Base-by-base conservation (phyloP, 257 asterid genomes). In the Fraxinus anomala region DNA sequence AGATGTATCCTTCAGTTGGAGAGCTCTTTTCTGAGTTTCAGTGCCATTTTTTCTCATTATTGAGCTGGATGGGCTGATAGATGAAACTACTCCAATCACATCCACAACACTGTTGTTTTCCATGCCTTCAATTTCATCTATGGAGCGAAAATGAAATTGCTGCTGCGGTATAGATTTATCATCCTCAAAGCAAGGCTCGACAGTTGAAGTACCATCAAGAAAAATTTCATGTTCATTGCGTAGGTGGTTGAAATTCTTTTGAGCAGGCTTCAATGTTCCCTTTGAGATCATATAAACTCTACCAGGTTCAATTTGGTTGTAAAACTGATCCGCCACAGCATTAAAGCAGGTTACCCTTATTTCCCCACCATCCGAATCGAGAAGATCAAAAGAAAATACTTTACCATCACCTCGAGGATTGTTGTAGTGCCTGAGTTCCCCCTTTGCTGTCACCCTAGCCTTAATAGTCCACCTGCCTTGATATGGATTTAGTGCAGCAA, bases 331-430 rank as follows among this genome's bases (percentile, higher is more conserved):
- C 4, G 93, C 99, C 82, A 87, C 96, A 37, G 94, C 87, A 86
- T 93, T 95, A 89, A 95, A 95, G 89, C 98, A 95, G 17, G 98
- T 95, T 5, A 85, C 97, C 84, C 93, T 89, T 85, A 95, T 95
- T 87, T 95, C 98, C 74, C 98, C 97, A 69, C 98, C 95, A 65
- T 88, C 90, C 66, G 96, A 84, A 83, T 95, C 99, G 79, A 95
- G 94, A 80, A 95, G 94, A 85, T 95, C 99, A 78, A 95, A 95
- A 26, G 97, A 90, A 82, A 94, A 92, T 47, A 94, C 99, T 86
- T 92, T 94, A 63, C 99, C 99, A 73, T 91, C 96, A 79, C 99
- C 98, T 39, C 92, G 88, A 56, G 87, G 49, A 88, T 90, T 92
- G 81, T 69, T 91, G 80, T 87, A 95, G 76, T 79, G 91, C 80